Percentiles rank a stretch among this genome's conserved stretches.
Evolutionary conservation across 192 early-diverging fungal species (phyloP).

Genomic region (Podila epicladia): DNA sequence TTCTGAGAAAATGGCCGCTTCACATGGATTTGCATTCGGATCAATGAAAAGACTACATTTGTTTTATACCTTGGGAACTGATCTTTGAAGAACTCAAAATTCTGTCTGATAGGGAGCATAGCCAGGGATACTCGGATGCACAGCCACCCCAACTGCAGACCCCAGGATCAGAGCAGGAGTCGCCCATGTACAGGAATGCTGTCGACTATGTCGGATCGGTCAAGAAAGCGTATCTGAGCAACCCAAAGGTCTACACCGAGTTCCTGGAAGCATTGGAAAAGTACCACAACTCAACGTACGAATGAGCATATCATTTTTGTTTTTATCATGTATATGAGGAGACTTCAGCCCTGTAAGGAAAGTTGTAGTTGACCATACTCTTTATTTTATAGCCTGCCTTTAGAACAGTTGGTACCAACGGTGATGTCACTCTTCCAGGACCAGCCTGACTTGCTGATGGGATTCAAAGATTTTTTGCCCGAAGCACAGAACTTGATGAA

Average conservation of each 20-base stretch:
- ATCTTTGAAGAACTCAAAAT: too few relatives aligned
- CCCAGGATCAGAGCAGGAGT: slow-evolving; percentile 15
- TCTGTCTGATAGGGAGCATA: background rate
- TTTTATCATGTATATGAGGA: background rate
- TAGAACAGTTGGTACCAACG: slow-evolving; percentile 37
- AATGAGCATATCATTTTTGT: background rate
- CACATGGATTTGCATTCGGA: too few relatives aligned
- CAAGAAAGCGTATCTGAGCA: slow-evolving; percentile 42
- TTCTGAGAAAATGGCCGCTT: too few relatives aligned
- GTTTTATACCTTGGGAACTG: too few relatives aligned
- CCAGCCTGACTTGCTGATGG: slow-evolving; percentile 42
- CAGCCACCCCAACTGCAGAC: background rate
- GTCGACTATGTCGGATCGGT: slow-evolving; percentile 45
- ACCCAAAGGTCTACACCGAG: slow-evolving; percentile 41
- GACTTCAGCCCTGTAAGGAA: background rate
- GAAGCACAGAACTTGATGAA: slow-evolving; percentile 39
- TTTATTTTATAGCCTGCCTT: slow-evolving; percentile 9
- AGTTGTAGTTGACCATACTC: background rate
- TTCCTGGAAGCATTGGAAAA: slow-evolving; percentile 35
- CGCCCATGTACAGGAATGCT: slow-evolving; percentile 31
- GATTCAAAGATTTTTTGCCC: slow-evolving; percentile 49
- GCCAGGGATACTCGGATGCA: background rate
- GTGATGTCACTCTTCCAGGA: slow-evolving; percentile 51
- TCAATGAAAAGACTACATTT: too few relatives aligned
- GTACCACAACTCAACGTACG: slow-evolving; percentile 36